A percentile compares a stretch with the other conserved stretches of the same genome.
Conservation (phyloP, 371 early-diverging fungal genomes). For the Entomophthora muscae region DNA sequence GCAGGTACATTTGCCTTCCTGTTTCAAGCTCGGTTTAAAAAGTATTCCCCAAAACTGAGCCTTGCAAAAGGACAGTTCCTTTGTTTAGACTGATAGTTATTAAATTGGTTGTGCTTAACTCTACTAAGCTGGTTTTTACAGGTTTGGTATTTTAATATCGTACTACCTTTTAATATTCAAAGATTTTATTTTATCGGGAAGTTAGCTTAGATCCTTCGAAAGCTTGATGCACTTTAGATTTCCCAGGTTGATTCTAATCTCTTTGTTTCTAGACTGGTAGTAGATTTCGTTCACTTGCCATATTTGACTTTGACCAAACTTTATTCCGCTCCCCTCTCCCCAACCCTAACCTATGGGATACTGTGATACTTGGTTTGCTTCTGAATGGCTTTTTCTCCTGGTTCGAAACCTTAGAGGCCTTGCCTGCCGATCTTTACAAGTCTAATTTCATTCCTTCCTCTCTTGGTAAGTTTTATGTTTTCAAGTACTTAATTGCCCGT, state of each 20-base stretch:
- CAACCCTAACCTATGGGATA: slow-evolving; percentile 56
- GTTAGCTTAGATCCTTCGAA: neutral
- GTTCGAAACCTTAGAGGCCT: neutral
- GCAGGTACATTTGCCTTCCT: neutral
- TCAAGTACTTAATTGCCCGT: neutral
- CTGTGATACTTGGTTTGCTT: neutral
- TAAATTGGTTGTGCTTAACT: neutral
- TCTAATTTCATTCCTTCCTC: neutral
- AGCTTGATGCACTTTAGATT: neutral
- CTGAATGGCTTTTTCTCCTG: neutral
- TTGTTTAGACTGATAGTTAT: neutral
- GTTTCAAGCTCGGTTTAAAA: neutral
- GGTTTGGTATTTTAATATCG: neutral
- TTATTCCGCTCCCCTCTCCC: slow-evolving; percentile 67
- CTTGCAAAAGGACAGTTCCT: neutral
- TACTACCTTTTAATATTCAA: too few species aligned
- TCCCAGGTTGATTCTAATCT: neutral
- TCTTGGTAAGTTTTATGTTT: neutral
- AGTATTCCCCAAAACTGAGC: neutral
- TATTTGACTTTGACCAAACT: slow-evolving; percentile 84
- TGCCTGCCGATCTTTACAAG: neutral
- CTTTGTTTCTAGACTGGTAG: neutral
- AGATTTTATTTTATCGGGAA: too few species aligned
- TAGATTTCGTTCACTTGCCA: slow-evolving; percentile 9
- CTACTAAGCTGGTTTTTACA: neutral